phyloP scores from a whole-genome alignment of 1,139 yeast genomes.

The Waltiozyma sp. region DNA sequence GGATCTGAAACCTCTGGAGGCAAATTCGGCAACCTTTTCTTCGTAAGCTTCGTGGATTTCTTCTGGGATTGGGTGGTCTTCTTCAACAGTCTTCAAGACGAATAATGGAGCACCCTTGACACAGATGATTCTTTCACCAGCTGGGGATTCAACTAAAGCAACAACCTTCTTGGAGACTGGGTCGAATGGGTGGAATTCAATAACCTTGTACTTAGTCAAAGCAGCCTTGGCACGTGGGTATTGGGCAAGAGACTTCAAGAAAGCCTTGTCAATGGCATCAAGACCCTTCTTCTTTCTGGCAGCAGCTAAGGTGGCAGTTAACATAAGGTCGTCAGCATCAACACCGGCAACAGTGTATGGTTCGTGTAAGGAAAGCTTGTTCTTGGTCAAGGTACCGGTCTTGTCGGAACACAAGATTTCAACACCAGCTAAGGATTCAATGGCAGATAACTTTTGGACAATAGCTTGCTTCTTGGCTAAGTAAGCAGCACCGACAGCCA shows the following conservation, averaged over 20 bases:
- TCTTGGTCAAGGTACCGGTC: constrained; percentile 98
- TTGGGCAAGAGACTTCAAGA: constrained; percentile 76
- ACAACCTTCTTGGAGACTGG: constrained; percentile 96
- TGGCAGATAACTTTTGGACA: constrained; percentile 96
- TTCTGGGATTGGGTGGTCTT: constrained; percentile 93
- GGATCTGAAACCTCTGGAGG: constrained; percentile 97
- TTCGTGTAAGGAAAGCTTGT: constrained; percentile 92
- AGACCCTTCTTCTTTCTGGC: constrained; percentile 98
- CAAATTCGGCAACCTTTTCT: constrained; percentile 95
- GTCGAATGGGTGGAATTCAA: constrained; percentile 95
- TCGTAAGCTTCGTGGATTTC: constrained; percentile 91
- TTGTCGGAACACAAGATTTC: constrained; percentile 98
- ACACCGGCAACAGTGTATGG: constrained; percentile 99
- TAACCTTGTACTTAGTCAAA: constrained; percentile 88
- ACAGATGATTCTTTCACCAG: constrained; percentile 92
- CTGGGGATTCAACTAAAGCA: constrained; percentile 90
- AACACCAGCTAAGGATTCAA: constrained; percentile 98
- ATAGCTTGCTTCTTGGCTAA: constrained; percentile 97
- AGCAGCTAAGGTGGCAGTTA: constrained; percentile 97
- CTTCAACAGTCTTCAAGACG: constrained; percentile 92
- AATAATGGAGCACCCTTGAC: constrained; percentile 97
- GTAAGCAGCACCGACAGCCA: constrained; percentile 99
- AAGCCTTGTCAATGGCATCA: constrained; percentile 96
- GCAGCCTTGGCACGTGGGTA: constrained; percentile 95
- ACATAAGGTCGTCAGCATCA: constrained; percentile 92